Conservation (phyloP, 1,139 yeast genomes). For the Saccharomyces hybrid region DNA sequence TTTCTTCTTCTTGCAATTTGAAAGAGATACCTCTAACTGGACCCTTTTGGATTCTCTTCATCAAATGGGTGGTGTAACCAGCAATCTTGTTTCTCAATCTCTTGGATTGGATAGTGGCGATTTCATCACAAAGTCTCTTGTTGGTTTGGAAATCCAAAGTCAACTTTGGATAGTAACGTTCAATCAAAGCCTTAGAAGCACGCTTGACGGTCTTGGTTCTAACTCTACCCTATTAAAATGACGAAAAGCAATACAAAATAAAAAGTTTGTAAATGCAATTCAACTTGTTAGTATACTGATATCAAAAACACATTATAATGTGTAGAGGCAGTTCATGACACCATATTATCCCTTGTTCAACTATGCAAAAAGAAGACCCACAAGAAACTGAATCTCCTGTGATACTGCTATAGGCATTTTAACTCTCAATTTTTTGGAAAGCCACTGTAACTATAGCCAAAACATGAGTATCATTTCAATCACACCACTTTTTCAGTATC, state of each 20-base stretch:
- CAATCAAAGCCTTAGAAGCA: constrained; percentile 99
- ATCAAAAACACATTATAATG: neutral
- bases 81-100: constrained; percentile 99
- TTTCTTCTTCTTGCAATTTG: constrained; percentile 99
- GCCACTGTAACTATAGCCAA: neutral
- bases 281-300: neutral
- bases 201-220: constrained; percentile 99
- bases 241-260: neutral
- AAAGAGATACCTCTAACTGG: constrained; percentile 99
- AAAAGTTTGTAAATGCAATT: neutral
- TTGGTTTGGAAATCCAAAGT: constrained; percentile 99
- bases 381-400: neutral
- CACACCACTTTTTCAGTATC: neutral
- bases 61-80: constrained; percentile 99
- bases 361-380: neutral
- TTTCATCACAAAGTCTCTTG: constrained; percentile 98
- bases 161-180: constrained; percentile 99
- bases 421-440: neutral
- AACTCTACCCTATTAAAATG: constrained; percentile 76
- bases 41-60: constrained; percentile 99
- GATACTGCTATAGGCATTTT: neutral
- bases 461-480: neutral
- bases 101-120: constrained; percentile 98
- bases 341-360: neutral
- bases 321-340: neutral